A percentile compares a stretch with the other conserved stretches of the same genome.
Conservation (phyloP, 371 early-diverging fungal species). For the Saksenaea vasiformis region DNA sequence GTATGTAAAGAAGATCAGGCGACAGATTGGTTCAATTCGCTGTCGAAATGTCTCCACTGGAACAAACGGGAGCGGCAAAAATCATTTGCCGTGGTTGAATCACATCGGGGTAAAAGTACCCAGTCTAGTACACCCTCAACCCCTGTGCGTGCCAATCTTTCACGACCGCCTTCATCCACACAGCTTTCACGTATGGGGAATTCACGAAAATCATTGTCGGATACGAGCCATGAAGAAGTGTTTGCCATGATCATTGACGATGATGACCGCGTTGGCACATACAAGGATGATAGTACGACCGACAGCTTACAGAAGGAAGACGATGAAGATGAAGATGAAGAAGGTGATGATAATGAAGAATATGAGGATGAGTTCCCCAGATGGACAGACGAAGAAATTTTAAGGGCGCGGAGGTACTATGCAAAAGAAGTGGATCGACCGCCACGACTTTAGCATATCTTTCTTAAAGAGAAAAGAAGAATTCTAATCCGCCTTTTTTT, state of each 20-base stretch:
- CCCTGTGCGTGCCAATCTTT: not conserved
- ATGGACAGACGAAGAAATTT: conserved; percentile 52
- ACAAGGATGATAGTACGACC: conserved; percentile 4
- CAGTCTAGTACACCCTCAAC: conserved; percentile 1
- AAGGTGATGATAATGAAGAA: conserved; percentile 17
- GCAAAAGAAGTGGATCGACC: conserved; percentile 27
- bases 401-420: conserved; percentile 21
- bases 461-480: not conserved
- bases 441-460: not conserved
- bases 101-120: conserved; percentile 10
- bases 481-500: not conserved
- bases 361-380: conserved; percentile 34
- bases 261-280: conserved; percentile 10
- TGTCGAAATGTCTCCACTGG: conserved; percentile 82
- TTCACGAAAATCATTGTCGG: conserved; percentile 16
- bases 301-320: conserved; percentile 7
- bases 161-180: conserved; percentile 3
- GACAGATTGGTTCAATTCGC: conserved; percentile 82
- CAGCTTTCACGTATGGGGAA: conserved; percentile 8
- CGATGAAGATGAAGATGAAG: conserved; percentile 21
- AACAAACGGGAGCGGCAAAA: conserved; percentile 81
- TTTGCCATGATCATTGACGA: conserved; percentile 50
- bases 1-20: conserved; percentile 80
- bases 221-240: conserved; percentile 34
- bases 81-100: conserved; percentile 56